Conservation (phyloP, 2,329 filamentous ascomycete genomes). For the Colletotrichum spaethianum region DNA sequence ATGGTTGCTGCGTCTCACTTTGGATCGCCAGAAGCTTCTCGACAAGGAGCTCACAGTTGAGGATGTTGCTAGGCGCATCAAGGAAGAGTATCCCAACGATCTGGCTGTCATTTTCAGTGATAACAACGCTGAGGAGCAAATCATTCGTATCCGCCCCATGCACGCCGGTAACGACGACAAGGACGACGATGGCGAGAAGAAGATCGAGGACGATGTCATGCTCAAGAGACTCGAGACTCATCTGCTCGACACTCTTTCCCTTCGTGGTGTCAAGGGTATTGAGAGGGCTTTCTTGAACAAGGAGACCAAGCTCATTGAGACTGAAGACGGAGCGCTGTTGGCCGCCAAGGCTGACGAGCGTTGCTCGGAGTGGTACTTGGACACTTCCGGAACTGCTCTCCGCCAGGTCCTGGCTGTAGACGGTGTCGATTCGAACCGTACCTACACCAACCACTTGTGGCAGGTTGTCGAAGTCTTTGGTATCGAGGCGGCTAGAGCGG, state of each 20-base stretch:
- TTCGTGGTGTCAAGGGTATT: slow-evolving; percentile 91
- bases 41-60: slow-evolving; percentile 94
- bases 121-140: slow-evolving; percentile 95
- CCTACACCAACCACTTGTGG: slow-evolving; percentile 95
- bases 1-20: slow-evolving; percentile 93
- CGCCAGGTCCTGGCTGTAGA: slow-evolving; percentile 87
- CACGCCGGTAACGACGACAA: slow-evolving; percentile 78
- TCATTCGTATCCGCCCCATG: slow-evolving; percentile 92
- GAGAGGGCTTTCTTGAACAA: slow-evolving; percentile 94
- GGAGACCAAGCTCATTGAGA: slow-evolving; percentile 77
- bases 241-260: slow-evolving; percentile 89
- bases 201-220: slow-evolving; percentile 89
- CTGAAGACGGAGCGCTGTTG: slow-evolving; percentile 79
- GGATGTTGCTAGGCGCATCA: slow-evolving; percentile 91
- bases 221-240: slow-evolving; percentile 93
- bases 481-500: slow-evolving; percentile 92
- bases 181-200: slow-evolving; percentile 73
- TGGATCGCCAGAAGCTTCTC: slow-evolving; percentile 93
- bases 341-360: slow-evolving; percentile 80
- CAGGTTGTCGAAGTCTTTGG: slow-evolving; percentile 96
- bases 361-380: slow-evolving; percentile 95
- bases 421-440: slow-evolving; percentile 88
- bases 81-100: slow-evolving; percentile 87
- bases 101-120: slow-evolving; percentile 96
- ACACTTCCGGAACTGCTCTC: slow-evolving; percentile 92